Evolutionary conservation across 306 rosid genomes (phyloP), one percentile per base, ranked within the genome.

Genomic region (Casuarina glauca): DNA sequence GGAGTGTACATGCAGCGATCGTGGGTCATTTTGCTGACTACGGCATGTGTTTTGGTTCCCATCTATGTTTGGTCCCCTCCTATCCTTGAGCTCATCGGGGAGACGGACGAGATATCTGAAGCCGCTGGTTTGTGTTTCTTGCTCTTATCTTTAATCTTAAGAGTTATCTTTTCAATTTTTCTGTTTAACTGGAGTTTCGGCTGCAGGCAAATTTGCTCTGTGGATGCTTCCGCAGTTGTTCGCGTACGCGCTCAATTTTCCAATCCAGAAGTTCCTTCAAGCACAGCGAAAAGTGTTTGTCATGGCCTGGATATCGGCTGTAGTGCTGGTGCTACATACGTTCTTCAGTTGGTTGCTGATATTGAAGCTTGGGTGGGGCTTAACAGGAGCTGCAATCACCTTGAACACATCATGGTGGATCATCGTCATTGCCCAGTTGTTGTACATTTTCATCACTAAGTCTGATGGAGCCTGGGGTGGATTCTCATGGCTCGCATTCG

Each of bases 391-490:
- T 44, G 93, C 97, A 72, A 64, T 92, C 78, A 67, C 74, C 44
- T 90, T 92, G 5, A 90, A 92, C 84, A 2, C 58, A 9, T 92
- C 97, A 9, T 90, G 93, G 93, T 92, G 95, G 95, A 5, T 90
- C 42, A 84, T 88, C 75, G 80, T 88, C 60, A 78, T 88, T 73
- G 67, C 0, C 4, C 90, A 90, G 69, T 26, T 83, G 32, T 3
- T 73, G 36, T 92, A 92, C 85, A 84, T 92, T 79, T 81, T 82
- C 83, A 81, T 87, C 68, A 87, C 95, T 3, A 88, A 82, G 43
- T 92, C 93, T 11, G 95, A 92, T n/a, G 97, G 95, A 57, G 95
- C 97, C 61, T 90, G 95, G 97, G 83, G 48, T 72, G 97, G 97
- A 53, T 92, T 92, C 84, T 49, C 90, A 19, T 85, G 89, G 93